Percentiles rank a stretch among this genome's conserved stretches.
Evolutionary conservation across 148 eudicot species (phyloP).

Genomic region (Talinum fruticosum): DNA sequence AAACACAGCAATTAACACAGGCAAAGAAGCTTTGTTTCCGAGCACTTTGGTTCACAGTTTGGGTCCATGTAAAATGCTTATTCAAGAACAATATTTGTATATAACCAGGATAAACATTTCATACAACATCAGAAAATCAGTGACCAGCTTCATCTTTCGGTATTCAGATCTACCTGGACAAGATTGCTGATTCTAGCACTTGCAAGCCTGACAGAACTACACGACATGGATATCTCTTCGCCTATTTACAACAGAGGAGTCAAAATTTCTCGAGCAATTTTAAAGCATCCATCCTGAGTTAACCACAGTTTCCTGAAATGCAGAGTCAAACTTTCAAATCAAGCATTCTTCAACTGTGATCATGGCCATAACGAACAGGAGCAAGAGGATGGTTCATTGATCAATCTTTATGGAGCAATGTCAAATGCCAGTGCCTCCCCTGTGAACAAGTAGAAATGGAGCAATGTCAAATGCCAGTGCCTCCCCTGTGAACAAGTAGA

Average conservation of each 20-base stretch:
- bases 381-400: background rate
- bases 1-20: too few species aligned
- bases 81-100: background rate
- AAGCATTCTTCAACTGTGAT: background rate
- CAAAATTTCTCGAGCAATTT: background rate
- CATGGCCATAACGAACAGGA: background rate
- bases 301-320: background rate
- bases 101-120: background rate
- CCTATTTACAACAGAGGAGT: background rate
- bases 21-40: too few species aligned
- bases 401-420: background rate
- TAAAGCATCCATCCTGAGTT: background rate
- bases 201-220: background rate
- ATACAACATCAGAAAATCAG: background rate
- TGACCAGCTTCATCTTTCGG: background rate
- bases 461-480: background rate
- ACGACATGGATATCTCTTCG: background rate
- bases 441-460: background rate
- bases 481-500: background rate
- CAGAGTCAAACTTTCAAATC: too few species aligned
- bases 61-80: background rate
- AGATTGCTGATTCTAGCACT: background rate
- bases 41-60: background rate
- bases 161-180: background rate
- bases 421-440: background rate